Evolutionary conservation across 257 asterid species (phyloP), one percentile per base, ranked within the genome.

Genomic region (Solanum chilense): DNA sequence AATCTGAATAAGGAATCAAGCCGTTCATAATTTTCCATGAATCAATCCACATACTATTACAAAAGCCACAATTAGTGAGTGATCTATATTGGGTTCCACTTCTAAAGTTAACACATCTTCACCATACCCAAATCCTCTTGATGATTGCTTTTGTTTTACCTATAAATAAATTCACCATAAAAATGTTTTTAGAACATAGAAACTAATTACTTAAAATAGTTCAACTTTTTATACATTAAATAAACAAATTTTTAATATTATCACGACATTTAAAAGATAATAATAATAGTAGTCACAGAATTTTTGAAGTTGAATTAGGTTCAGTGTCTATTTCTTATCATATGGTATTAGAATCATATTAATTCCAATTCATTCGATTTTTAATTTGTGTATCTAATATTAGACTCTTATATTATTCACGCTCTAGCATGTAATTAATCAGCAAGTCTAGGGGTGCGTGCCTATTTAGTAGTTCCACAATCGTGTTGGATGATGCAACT

Each of bases 1-100:
- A 45, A 45, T 4, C 52, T 45, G 52, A 45, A 45, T 45, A 45
- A 45, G 52, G 6, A 45, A 33, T 33, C 35, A 33, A 0, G 5
- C 1, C 5, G 35, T 37, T 90, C 87, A 96, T 68, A 96, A 25
- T 76, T 86, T 93, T 42, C 89, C 87, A 81, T 91, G 92, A 78
- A 94, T 91, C 86, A 94, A 93, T 35, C 94, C 96, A 85, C 93
- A 91, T 47, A 94, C 93, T 23, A 95, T 91, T 42, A 96, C 92
- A 82, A 96, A 93, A 89, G 98, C 96, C 91, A 96, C 92, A 31
- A 96, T 64, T 18, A 96, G 90, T 20, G 94, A 75, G 56, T 88
- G 93, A 88, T 96, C 95, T 44, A 90, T 91, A n/a, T 91, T 64
- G 56, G 97, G 89, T 91, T 94, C 98, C 88, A 94, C 94, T 88